Percentiles rank a stretch among this genome's conserved stretches.
phyloP scores from a whole-genome alignment of 2,329 filamentous ascomycete species.

The Penicillium sp. region DNA sequence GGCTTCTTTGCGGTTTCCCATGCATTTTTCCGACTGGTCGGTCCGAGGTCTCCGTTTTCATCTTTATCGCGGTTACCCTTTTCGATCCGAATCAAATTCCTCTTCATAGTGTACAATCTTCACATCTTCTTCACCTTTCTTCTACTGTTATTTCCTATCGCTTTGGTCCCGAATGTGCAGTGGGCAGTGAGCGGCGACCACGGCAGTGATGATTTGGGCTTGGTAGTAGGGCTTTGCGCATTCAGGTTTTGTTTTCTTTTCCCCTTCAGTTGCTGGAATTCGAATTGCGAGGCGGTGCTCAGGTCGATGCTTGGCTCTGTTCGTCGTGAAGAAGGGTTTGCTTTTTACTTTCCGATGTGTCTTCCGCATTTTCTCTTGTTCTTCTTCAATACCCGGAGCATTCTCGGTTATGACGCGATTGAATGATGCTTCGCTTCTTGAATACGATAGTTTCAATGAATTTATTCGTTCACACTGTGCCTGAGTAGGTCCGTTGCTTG shows the following conservation, averaged over 20 bases:
- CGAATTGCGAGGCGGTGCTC: background rate
- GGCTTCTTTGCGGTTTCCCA: conserved; percentile 10
- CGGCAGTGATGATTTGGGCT: background rate
- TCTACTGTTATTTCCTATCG: background rate
- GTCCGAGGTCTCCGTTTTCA: conserved; percentile 16
- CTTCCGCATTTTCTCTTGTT: background rate
- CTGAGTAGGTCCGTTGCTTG: background rate
- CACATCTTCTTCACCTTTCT: conserved; percentile 21
- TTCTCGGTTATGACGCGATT: background rate
- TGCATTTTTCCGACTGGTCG: conserved; percentile 33
- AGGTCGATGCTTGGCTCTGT: background rate
- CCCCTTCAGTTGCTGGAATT: background rate
- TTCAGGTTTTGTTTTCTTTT: background rate
- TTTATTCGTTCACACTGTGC: background rate
- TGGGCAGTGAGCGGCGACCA: background rate
- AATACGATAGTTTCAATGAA: background rate
- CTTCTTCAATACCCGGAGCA: conserved; percentile 13
- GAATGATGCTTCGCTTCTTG: conserved; percentile 2
- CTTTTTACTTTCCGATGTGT: background rate
- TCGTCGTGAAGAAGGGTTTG: background rate
- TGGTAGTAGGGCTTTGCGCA: background rate
- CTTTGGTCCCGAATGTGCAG: background rate
- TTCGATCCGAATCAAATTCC: conserved; percentile 18
- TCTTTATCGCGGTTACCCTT: conserved; percentile 17
- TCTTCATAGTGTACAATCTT: conserved; percentile 36